Evolutionary conservation across 306 rosid species (phyloP), one percentile per base, ranked within the genome.

Genomic region (Glycine tomentella): DNA sequence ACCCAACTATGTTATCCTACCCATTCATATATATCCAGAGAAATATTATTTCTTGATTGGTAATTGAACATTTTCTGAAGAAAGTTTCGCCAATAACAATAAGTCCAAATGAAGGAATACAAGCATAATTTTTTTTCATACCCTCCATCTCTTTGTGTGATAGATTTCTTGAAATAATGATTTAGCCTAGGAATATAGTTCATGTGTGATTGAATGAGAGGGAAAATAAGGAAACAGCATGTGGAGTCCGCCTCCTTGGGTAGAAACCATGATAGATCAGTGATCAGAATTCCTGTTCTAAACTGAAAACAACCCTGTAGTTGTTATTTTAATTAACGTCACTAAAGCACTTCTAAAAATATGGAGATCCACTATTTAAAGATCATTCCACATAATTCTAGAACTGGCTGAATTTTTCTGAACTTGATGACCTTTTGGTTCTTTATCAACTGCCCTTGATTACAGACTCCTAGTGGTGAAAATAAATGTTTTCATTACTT

Each of bases 171-270:
- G 52, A 48, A 10, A 48, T 48, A 48, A 48, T 48, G 13, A 48
- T 48, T 48, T 48, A 48, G 52, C 52, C 52, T 48, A 48, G 52
- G 52, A 48, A 9, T 9, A 10, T 48, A 48, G 52, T 48, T 48
- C 10, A 9, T 10, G 10, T 48, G 10, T 45, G 49, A 7, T 52
- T 52, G 17, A 57, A 53, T 72, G 66, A 10, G 56, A 46, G 10
- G 44, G 74, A 9, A 70, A 70, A 70, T 20, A 70, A 6, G 5
- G 75, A 70, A 70, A 25, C 12, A 6, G 75, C n/a, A 49, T 70
- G 46, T 52, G 58, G 3, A 34, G 38, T 34, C 38, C 38, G 3
- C 38, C 38, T 34, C 38, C 38, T 34, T 34, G 38, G 38, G 38
- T 34, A 34, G 38, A 34, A 34, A 34, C 38, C 38, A 3, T 3